Conservation (phyloP, 108 stramenopile genomes). For the Skeletonema costatum region DNA sequence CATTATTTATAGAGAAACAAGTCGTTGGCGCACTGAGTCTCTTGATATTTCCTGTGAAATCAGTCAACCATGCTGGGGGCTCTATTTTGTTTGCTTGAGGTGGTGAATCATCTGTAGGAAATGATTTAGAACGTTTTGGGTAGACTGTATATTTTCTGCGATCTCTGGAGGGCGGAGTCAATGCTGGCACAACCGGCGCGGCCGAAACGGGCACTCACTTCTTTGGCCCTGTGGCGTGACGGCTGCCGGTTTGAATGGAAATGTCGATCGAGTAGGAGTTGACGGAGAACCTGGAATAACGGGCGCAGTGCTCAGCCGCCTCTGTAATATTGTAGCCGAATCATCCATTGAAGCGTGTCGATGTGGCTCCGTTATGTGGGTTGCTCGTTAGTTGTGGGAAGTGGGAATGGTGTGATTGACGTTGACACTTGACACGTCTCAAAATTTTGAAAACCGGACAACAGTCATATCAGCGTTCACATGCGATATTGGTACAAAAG, state of each 20-base stretch:
- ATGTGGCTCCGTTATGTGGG: too few species aligned
- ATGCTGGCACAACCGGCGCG: conserved; percentile 1
- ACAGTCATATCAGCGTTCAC: too few species aligned
- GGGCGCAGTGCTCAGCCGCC: not conserved
- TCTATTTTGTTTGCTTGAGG: not conserved
- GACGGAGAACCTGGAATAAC: not conserved
- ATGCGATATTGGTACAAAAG: too few species aligned
- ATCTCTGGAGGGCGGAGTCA: not conserved
- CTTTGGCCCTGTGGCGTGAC: not conserved
- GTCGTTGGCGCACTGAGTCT: not conserved
- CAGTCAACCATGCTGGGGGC: not conserved
- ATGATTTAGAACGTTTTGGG: not conserved
- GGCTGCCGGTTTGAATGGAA: conserved; percentile 26
- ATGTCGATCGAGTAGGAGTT: conserved; percentile 13
- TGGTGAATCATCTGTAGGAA: not conserved
- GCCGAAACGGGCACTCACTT: not conserved
- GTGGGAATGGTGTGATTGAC: too few species aligned
- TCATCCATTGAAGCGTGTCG: too few species aligned
- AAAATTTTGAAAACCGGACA: too few species aligned
- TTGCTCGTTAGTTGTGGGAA: too few species aligned
- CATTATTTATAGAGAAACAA: not conserved
- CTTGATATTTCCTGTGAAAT: not conserved
- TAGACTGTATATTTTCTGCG: not conserved
- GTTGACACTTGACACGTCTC: too few species aligned
- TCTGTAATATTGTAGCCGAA: not conserved